Percentiles rank a stretch among this genome's conserved stretches.
These are phyloP conservation scores for Moesziomyces aphidis DNA, from an alignment of 1,284 basidiomycete species.

Conservation along the genomic window DNA sequence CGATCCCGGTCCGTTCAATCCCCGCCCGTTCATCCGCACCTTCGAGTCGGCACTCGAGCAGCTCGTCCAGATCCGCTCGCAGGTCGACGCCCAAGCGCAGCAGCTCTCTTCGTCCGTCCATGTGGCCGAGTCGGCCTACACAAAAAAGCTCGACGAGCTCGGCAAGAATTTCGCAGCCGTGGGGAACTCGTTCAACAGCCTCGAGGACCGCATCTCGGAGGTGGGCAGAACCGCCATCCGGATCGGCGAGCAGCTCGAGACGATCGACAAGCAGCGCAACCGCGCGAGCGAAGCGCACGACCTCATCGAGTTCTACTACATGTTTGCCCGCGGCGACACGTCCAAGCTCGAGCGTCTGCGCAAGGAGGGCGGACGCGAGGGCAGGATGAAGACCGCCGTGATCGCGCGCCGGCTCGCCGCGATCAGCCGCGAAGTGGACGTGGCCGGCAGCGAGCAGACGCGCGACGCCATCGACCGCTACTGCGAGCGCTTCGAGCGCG, in stretches of 20 bases:
- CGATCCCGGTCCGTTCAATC: slow-evolving; percentile 88
- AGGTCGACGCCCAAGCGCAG: slow-evolving; percentile 87
- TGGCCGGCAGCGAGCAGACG: slow-evolving; percentile 59
- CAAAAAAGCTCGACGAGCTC: slow-evolving; percentile 89
- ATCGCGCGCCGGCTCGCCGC: slow-evolving; percentile 87
- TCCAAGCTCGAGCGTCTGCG: slow-evolving; percentile 80
- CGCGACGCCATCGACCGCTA: slow-evolving; percentile 84
- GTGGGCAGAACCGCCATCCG: slow-evolving; percentile 94
- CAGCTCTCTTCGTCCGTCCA: slow-evolving; percentile 92
- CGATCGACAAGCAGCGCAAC: slow-evolving; percentile 89
- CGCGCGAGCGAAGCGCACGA: slow-evolving; percentile 93
- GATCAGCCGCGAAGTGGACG: slow-evolving; percentile 88
- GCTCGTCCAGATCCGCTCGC: slow-evolving; percentile 83
- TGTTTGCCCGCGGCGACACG: slow-evolving; percentile 87
- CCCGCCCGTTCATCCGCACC: slow-evolving; percentile 88
- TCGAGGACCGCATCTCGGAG: slow-evolving; percentile 77
- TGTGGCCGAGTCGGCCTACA: slow-evolving; percentile 91
- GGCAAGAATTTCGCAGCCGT: slow-evolving; percentile 84
- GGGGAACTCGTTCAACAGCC: slow-evolving; percentile 56
- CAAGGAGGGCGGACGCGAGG: slow-evolving; percentile 80
- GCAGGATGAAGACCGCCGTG: slow-evolving; percentile 87
- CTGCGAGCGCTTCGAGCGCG: slow-evolving; percentile 98
- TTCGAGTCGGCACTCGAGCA: slow-evolving; percentile 91
- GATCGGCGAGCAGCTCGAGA: slow-evolving; percentile 93
- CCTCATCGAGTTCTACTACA: slow-evolving; percentile 94